Conservation (phyloP, 169 alveolate species). For the Perkinsus chesapeaki region DNA sequence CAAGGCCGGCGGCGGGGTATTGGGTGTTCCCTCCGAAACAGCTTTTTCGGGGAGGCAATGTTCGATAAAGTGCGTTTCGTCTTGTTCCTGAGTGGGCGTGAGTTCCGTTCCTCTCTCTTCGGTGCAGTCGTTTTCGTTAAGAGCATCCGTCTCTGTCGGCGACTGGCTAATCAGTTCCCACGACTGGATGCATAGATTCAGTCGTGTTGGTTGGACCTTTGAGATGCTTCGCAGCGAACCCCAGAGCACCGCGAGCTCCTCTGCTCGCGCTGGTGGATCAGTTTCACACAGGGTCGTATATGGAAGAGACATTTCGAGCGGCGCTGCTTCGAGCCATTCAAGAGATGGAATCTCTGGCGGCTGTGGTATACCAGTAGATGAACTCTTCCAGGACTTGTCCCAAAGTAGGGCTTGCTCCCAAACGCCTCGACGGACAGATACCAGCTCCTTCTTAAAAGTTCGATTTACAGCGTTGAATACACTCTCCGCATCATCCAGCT, state of each 20-base stretch:
- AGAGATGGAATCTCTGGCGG: background rate
- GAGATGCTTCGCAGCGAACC: background rate
- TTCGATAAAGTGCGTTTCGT: background rate
- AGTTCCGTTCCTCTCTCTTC: background rate
- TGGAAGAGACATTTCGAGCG: no score
- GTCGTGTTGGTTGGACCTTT: background rate
- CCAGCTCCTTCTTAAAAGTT: background rate
- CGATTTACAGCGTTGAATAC: background rate
- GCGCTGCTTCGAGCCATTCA: background rate
- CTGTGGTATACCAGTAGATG: background rate
- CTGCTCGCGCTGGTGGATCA: background rate
- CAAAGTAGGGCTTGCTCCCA: background rate
- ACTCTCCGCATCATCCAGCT: background rate
- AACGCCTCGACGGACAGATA: background rate
- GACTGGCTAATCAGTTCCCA: background rate
- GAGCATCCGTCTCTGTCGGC: background rate
- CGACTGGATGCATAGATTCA: background rate
- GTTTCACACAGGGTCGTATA: no score
- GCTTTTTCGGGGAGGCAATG: background rate
- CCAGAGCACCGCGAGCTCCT: background rate
- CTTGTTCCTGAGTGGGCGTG: background rate
- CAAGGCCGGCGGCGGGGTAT: background rate
- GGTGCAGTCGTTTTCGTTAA: background rate
- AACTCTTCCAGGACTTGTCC: background rate
- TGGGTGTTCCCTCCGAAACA: background rate